A percentile compares a stretch with the other conserved stretches of the same genome.
phyloP scores from a whole-genome alignment of 306 rosid species.

The Malus sieversii region DNA sequence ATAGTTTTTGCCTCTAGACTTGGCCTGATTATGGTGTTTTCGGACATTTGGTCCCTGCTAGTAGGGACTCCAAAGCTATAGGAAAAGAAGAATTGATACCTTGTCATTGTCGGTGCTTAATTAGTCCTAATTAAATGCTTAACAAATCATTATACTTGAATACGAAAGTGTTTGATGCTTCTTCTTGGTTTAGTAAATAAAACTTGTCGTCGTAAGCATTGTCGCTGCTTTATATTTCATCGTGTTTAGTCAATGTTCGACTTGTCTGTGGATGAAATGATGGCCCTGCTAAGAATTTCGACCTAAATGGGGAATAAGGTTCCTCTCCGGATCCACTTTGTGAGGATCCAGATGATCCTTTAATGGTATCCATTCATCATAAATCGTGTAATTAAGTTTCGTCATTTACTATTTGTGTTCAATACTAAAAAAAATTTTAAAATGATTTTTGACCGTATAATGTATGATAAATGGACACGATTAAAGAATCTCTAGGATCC shows the following conservation, averaged over 20 bases:
- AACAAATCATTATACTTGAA: background rate
- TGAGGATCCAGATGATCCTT: too few relatives aligned
- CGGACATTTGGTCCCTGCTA: background rate
- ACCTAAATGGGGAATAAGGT: background rate
- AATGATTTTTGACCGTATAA: too few relatives aligned
- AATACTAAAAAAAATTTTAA: too few relatives aligned
- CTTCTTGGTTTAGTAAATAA: background rate
- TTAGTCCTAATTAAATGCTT: background rate
- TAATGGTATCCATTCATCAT: too few relatives aligned
- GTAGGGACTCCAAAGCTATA: background rate
- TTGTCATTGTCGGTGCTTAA: too few relatives aligned
- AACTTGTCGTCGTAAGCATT: background rate
- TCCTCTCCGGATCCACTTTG: too few relatives aligned
- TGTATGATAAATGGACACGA: too few relatives aligned
- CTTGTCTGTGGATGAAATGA: background rate
- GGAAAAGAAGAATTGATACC: too few relatives aligned
- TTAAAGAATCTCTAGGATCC: fast-evolving
- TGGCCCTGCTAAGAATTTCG: background rate
- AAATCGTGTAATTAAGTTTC: too few relatives aligned
- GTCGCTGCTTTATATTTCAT: background rate
- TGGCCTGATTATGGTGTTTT: background rate
- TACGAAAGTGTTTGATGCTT: background rate
- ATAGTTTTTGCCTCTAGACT: background rate
- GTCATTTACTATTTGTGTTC: too few relatives aligned
- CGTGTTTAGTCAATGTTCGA: background rate